Percentiles rank a stretch among this genome's conserved stretches.
These are phyloP conservation scores for Tulasnella sp. DNA, from an alignment of 768 basidiomycete species.

Conservation along the genomic window DNA sequence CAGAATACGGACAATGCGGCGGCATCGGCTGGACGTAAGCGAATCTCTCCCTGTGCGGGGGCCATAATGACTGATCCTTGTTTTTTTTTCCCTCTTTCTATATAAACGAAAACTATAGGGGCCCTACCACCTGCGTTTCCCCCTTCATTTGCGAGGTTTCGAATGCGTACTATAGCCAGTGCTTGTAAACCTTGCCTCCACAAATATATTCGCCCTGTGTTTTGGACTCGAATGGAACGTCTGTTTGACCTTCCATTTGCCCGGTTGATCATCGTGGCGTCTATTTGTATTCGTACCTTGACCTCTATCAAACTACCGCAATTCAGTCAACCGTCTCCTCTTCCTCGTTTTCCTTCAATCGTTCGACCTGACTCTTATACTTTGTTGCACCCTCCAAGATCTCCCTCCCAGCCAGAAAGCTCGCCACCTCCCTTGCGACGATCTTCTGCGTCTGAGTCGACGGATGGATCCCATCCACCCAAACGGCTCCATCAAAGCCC, in stretches of 20 bases:
- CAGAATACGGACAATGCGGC: constrained; percentile 14
- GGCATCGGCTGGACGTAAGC: constrained; percentile 12
- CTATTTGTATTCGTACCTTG: too few species aligned
- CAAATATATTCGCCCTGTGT: too few species aligned
- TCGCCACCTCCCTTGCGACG: constrained; percentile 35
- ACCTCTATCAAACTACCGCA: too few species aligned
- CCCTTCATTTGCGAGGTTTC: neutral
- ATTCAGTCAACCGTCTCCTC: too few species aligned
- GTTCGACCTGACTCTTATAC: too few species aligned
- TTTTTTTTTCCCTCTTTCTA: neutral
- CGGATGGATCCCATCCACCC: constrained; percentile 45
- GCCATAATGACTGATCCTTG: neutral
- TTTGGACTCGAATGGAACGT: too few species aligned
- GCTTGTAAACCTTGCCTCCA: neutral
- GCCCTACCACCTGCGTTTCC: neutral
- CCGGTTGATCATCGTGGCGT: too few species aligned
- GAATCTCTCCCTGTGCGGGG: neutral
- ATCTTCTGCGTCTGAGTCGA: constrained; percentile 40
- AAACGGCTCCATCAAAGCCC: constrained; percentile 26
- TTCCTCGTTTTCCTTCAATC: too few species aligned
- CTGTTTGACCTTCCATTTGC: too few species aligned
- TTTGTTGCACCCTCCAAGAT: neutral
- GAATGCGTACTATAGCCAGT: neutral
- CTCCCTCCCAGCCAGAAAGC: constrained; percentile 26
- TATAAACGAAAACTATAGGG: too few species aligned